phyloP scores from a whole-genome alignment of 768 basidiomycete species.

The Hypholoma sublateritium region DNA sequence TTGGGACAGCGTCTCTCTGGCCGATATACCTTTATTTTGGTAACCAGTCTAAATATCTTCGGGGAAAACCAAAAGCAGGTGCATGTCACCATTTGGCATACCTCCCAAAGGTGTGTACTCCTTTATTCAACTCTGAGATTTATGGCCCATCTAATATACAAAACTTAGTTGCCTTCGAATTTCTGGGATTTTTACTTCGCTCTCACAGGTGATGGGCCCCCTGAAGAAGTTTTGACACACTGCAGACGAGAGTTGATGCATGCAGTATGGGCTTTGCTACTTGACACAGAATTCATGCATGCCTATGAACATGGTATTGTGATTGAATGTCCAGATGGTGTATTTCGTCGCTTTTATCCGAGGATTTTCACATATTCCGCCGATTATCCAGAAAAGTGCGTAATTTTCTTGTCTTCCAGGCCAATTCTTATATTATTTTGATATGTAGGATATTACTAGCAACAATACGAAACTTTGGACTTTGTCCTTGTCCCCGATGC shows the following conservation, averaged over 20 bases:
- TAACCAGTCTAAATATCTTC: conserved; percentile 39
- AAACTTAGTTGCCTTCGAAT: conserved; percentile 12
- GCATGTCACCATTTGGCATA: conserved; percentile 42
- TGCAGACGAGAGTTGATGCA: conserved; percentile 18
- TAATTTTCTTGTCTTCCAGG: background rate
- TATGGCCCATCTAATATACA: background rate
- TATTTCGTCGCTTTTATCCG: conserved; percentile 9
- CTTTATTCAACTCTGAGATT: background rate
- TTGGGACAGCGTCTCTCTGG: conserved; percentile 36
- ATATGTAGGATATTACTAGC: conserved; percentile 29
- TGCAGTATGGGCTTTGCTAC: conserved; percentile 12
- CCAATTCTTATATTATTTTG: background rate
- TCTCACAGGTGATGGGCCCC: background rate
- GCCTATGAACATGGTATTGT: conserved; percentile 9
- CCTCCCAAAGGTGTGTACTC: conserved; percentile 29
- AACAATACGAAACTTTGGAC: conserved; percentile 27
- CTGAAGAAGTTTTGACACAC: conserved; percentile 10
- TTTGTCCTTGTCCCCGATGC: conserved; percentile 39
- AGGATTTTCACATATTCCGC: conserved; percentile 18
- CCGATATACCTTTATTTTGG: conserved; percentile 40
- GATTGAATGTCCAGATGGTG: conserved; percentile 6
- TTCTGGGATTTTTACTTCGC: conserved; percentile 9
- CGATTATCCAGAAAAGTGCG: conserved; percentile 21
- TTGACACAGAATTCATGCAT: conserved; percentile 18
- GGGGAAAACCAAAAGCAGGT: conserved; percentile 24